Evolutionary conservation across 1,284 basidiomycete species (phyloP).

Genomic region (Trichosporon ovoides): DNA sequence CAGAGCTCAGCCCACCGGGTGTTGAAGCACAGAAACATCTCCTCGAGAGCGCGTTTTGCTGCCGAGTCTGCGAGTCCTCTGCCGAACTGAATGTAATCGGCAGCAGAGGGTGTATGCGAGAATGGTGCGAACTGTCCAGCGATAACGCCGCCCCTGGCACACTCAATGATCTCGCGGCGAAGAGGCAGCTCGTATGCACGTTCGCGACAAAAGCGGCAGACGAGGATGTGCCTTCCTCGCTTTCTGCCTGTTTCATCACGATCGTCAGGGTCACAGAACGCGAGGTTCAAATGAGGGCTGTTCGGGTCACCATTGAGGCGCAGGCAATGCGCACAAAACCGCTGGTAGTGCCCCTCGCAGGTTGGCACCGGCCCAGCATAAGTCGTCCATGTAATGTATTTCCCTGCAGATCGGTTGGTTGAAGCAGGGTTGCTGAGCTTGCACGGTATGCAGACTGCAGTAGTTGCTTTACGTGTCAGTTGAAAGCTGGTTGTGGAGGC

Average conservation of each 20-base stretch:
- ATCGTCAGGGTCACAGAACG: constrained; percentile 1
- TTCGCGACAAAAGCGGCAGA: constrained; percentile 23
- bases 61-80: constrained; percentile 6
- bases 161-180: constrained; percentile 11
- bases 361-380: constrained; percentile 21
- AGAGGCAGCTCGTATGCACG: constrained; percentile 11
- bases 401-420: not conserved
- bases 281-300: constrained; percentile 10
- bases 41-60: constrained; percentile 23
- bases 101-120: not conserved
- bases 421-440: not conserved
- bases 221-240: not conserved
- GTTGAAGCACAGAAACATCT: constrained; percentile 26
- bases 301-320: not conserved
- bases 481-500: not conserved
- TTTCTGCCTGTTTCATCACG: constrained; percentile 14
- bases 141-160: constrained; percentile 15
- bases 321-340: constrained; percentile 26
- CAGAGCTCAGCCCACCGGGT: constrained; percentile 23
- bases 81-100: constrained; percentile 17
- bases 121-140: constrained; percentile 12
- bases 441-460: constrained; percentile 15
- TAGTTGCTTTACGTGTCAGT: not conserved
- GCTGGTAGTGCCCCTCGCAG: constrained; percentile 21
- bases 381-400: constrained; percentile 14